Percentiles rank a stretch among this genome's conserved stretches.
Evolutionary conservation across 441 rosid species (phyloP).

Genomic region (Pelargonium hybrid): DNA sequence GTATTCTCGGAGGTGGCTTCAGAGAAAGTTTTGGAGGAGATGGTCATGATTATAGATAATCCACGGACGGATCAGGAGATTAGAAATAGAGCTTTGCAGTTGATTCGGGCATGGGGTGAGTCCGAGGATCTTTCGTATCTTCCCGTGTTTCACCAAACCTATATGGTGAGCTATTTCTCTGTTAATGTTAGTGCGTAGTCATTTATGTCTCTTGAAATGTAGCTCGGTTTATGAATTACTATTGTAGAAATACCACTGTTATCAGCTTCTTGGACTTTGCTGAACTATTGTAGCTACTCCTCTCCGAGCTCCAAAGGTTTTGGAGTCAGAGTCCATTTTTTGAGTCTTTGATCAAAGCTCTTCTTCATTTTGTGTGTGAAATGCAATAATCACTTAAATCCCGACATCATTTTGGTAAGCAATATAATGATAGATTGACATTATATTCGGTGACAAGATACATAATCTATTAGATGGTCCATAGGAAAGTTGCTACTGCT

Average conservation of each 20-base stretch:
- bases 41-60: slow-evolving; percentile 65
- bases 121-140: slow-evolving; percentile 65
- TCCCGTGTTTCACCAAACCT: slow-evolving; percentile 72
- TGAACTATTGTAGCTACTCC: too few relatives aligned
- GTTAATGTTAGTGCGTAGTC: not conserved
- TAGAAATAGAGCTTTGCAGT: slow-evolving; percentile 47
- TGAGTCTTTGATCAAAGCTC: too few relatives aligned
- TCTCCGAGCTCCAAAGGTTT: too few relatives aligned
- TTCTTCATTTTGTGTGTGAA: not conserved
- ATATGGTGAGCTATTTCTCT: slow-evolving; percentile 32
- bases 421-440: not conserved
- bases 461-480: too few relatives aligned
- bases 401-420: not conserved
- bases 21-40: slow-evolving; percentile 76
- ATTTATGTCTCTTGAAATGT: not conserved
- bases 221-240: not conserved
- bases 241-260: not conserved
- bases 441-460: too few relatives aligned
- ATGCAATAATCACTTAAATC: not conserved
- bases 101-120: slow-evolving; percentile 79
- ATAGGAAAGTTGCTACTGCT: too few relatives aligned
- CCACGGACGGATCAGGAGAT: slow-evolving; percentile 41
- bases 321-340: too few relatives aligned
- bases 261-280: not conserved
- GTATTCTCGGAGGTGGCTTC: slow-evolving; percentile 72